Evolutionary conservation across 495 filamentous ascomycete species (phyloP).

Genomic region (Choiromyces venosus): DNA sequence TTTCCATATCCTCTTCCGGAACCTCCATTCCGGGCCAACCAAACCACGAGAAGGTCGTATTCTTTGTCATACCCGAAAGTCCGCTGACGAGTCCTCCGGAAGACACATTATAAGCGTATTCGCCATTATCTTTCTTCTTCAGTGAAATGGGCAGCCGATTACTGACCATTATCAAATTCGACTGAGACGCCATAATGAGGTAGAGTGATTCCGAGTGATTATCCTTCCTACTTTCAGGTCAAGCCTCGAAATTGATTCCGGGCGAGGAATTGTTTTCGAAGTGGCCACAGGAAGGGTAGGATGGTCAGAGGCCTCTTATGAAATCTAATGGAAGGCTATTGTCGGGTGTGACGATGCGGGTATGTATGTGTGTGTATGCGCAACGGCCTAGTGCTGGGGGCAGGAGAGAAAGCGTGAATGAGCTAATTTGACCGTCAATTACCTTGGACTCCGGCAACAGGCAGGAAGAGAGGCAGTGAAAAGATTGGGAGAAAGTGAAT

Average conservation of each 20-base stretch:
- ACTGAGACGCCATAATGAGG: slow-evolving; percentile 24
- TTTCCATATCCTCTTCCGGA: slow-evolving; percentile 61
- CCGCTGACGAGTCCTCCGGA: slow-evolving; percentile 91
- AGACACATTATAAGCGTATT: slow-evolving; percentile 86
- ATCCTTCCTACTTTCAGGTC: background rate
- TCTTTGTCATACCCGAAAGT: slow-evolving; percentile 79
- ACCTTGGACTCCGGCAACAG: background rate
- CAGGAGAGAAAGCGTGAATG: background rate
- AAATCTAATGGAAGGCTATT: background rate
- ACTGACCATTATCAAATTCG: slow-evolving; percentile 72
- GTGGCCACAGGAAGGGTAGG: background rate
- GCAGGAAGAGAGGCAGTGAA: background rate
- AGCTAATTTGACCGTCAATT: background rate
- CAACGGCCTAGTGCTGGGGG: background rate
- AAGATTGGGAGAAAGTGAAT: background rate
- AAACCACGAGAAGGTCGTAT: slow-evolving; percentile 93
- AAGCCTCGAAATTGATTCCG: background rate
- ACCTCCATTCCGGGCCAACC: slow-evolving; percentile 92
- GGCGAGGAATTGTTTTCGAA: background rate
- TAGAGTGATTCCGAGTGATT: background rate
- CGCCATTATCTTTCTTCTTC: slow-evolving; percentile 76
- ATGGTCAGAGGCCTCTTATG: background rate
- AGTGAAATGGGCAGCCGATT: slow-evolving; percentile 94
- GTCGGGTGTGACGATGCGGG: background rate
- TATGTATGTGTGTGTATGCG: background rate